Evolutionary conservation across 2,329 filamentous ascomycete genomes (phyloP).

Genomic region (Ophiocordyceps robertsii): DNA sequence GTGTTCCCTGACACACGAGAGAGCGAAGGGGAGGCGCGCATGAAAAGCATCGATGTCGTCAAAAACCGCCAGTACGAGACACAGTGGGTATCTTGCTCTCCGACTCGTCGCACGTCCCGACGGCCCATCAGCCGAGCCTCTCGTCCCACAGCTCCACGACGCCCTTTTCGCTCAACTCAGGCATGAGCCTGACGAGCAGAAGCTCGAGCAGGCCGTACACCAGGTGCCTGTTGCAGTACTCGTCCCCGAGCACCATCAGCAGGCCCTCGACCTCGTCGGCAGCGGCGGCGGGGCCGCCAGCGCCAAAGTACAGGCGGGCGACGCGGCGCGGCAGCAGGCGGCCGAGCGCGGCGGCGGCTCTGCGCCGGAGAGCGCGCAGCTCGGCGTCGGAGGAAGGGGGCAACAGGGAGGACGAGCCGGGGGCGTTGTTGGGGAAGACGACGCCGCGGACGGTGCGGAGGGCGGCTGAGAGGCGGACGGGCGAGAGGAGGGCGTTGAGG

Average conservation of each 20-base stretch:
- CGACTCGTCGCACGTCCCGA: neutral
- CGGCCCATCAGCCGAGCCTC: conserved; percentile 32
- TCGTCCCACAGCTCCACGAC: conserved; percentile 62
- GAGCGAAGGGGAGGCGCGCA: neutral
- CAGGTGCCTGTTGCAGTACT: conserved; percentile 87
- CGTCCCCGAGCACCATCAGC: conserved; percentile 64
- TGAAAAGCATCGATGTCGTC: neutral
- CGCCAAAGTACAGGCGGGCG: conserved; percentile 37
- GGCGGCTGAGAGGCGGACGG: conserved; percentile 49
- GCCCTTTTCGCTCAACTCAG: conserved; percentile 64
- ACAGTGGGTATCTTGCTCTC: neutral
- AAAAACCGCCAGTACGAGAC: neutral
- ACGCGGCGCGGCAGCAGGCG: conserved; percentile 32
- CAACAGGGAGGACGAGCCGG: conserved; percentile 47
- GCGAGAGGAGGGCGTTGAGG: conserved; percentile 45
- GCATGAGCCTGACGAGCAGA: conserved; percentile 67
- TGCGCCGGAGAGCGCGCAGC: conserved; percentile 47
- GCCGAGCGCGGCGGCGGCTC: conserved; percentile 49
- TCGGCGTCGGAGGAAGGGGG: conserved; percentile 48
- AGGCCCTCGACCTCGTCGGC: conserved; percentile 45
- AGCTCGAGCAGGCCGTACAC: conserved; percentile 73
- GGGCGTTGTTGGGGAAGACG: conserved; percentile 76
- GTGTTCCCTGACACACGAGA: too few species aligned
- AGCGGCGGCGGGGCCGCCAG: conserved; percentile 11
- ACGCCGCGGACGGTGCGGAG: conserved; percentile 61